A percentile compares a stretch with the other conserved stretches of the same genome.
phyloP scores from a whole-genome alignment of 192 early-diverging fungal genomes.

The Rhizophagus clarus region DNA sequence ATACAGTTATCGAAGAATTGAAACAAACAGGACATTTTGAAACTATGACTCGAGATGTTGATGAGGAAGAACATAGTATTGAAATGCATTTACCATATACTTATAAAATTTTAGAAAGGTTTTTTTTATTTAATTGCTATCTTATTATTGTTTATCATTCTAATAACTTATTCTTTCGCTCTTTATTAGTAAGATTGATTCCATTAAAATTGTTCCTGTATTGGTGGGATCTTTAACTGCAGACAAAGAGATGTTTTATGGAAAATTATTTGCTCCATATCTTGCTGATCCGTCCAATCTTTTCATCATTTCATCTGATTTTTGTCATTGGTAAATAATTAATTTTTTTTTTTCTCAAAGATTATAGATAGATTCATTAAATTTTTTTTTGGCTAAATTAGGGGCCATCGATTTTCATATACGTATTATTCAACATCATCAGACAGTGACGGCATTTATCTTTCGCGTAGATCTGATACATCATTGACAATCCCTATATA shows the following conservation, averaged over 20 bases:
- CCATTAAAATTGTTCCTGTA: conserved; percentile 83
- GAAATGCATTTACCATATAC: conserved; percentile 97
- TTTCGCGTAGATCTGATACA: conserved; percentile 21
- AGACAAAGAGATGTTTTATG: conserved; percentile 66
- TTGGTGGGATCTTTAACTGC: conserved; percentile 77
- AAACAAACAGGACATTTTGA: conserved; percentile 64
- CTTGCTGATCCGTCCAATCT: conserved; percentile 68
- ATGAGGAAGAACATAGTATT: conserved; percentile 96
- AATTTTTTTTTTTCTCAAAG: neutral
- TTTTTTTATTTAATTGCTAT: neutral
- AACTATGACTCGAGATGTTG: conserved; percentile 63
- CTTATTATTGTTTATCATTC: neutral
- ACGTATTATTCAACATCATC: conserved; percentile 59
- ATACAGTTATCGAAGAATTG: conserved; percentile 63
- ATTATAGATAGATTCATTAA: neutral
- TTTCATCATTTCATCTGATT: conserved; percentile 96
- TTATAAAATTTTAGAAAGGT: conserved; percentile 79
- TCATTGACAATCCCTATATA: conserved; percentile 60
- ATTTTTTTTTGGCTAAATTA: conserved; percentile 5
- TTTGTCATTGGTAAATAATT: conserved; percentile 86
- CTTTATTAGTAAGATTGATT: conserved; percentile 47
- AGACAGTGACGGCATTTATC: conserved; percentile 13
- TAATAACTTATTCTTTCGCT: neutral
- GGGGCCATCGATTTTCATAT: conserved; percentile 85
- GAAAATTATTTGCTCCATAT: conserved; percentile 73